Conservation (phyloP, 2,329 filamentous ascomycete genomes). For the Sporothrix dimorphospora region DNA sequence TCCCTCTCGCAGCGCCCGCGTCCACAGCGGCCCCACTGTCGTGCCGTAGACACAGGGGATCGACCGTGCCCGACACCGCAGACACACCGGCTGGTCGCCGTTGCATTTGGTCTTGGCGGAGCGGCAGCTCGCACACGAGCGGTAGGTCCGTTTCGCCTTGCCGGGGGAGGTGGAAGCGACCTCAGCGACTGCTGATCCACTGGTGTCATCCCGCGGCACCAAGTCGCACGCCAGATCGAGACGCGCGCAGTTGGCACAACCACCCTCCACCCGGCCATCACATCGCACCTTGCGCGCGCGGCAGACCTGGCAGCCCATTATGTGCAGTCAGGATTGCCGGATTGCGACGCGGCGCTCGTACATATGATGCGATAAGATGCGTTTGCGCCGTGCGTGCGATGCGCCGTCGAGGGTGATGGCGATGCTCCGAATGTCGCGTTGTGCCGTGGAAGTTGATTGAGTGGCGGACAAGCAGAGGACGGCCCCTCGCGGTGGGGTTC, state of each 20-base stretch:
- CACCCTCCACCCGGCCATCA: slow-evolving; percentile 12
- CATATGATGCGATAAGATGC: neutral
- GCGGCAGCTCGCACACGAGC: slow-evolving; percentile 23
- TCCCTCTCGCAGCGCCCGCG: neutral
- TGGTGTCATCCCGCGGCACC: neutral
- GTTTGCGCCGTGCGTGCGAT: neutral
- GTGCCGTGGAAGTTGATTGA: neutral
- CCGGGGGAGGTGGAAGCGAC: neutral
- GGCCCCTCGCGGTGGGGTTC: slow-evolving; percentile 15
- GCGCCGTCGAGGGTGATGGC: neutral
- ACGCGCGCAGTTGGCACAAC: slow-evolving; percentile 27
- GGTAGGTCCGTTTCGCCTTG: slow-evolving; percentile 15
- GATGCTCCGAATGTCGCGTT: neutral
- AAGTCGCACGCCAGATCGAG: slow-evolving; percentile 25
- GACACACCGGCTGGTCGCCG: slow-evolving; percentile 26
- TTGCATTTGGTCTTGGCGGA: slow-evolving; percentile 30
- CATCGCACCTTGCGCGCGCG: slow-evolving; percentile 27
- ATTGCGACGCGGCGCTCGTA: neutral
- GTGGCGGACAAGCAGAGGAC: neutral
- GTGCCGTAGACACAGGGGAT: slow-evolving; percentile 19
- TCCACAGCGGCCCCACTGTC: slow-evolving; percentile 8
- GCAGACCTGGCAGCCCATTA: slow-evolving; percentile 23
- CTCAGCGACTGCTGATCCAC: neutral
- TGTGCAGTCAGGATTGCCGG: neutral
- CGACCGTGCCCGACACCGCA: slow-evolving; percentile 21